Percentiles rank a stretch among this genome's conserved stretches.
Conservation (phyloP, 2,329 filamentous ascomycete species). For the Calycina marina region DNA sequence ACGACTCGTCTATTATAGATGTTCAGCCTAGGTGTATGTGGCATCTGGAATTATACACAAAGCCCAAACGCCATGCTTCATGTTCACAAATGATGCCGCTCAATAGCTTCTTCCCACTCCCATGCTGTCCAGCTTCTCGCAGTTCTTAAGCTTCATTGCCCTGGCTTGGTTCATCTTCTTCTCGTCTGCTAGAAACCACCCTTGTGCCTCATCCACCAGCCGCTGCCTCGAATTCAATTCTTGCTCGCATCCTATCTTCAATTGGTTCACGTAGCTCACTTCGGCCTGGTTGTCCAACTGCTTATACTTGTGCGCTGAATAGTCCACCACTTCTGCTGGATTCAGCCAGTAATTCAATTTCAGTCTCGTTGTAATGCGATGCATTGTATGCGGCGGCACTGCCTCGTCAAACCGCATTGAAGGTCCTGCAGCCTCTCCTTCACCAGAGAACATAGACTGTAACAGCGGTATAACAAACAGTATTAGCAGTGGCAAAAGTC, state of each 20-base stretch:
- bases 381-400: slow-evolving; percentile 55
- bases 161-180: slow-evolving; percentile 36
- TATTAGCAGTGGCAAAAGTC: slow-evolving; percentile 75
- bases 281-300: slow-evolving; percentile 71
- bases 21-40: too few species aligned
- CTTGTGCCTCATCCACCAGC: slow-evolving; percentile 50
- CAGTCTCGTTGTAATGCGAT: slow-evolving; percentile 55
- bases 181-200: slow-evolving; percentile 54
- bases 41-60: too few species aligned
- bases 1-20: too few species aligned
- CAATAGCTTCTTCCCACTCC: slow-evolving; percentile 19
- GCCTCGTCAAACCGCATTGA: slow-evolving; percentile 63
- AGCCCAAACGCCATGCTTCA: slow-evolving; percentile 19
- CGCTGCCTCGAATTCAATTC: slow-evolving; percentile 45
- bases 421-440: slow-evolving; percentile 40
- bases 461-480: slow-evolving; percentile 78
- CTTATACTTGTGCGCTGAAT: slow-evolving; percentile 51
- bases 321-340: slow-evolving; percentile 60
- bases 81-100: slow-evolving; percentile 6
- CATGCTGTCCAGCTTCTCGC: slow-evolving; percentile 38
- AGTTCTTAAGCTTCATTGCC: slow-evolving; percentile 43
- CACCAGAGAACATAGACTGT: slow-evolving; percentile 56
- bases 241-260: slow-evolving; percentile 59
- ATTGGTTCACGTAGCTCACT: slow-evolving; percentile 48
- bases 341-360: slow-evolving; percentile 77